Evolutionary conservation across 225 moss, liverwort and hornwort species (phyloP), one percentile per base, ranked within the genome.

Genomic region (Thuidium tamariscinum): DNA sequence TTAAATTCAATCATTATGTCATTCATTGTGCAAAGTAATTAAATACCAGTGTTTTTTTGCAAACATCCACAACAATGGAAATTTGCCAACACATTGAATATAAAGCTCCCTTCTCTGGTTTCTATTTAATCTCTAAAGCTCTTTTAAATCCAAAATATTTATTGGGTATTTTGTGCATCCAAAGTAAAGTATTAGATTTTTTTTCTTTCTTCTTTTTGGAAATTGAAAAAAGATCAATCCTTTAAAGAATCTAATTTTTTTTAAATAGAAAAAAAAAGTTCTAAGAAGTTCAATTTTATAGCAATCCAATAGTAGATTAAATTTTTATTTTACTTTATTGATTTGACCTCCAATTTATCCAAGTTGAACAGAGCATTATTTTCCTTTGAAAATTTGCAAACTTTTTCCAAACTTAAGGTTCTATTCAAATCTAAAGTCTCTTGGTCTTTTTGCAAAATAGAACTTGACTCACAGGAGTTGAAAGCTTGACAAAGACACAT

Each of bases 391-490:
- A 36, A 21, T 21, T 66, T 66, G 20, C 6, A 66, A 20, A 21
- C 11, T 36, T 11, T 20, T 36, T 66, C 7, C 2, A 10, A 20
- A 66, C 2, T 10, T 11, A 6, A 66, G 20, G 5, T 36, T 66
- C 2, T 20, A 66, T 6, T 36, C 21, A 66, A 20, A 66, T 36
- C 0, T 11, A 0, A 20, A 66, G 66, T 21, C 19, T 65, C 34
- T 19, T 18, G 4, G 4, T n/a, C 5, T n/a, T 65, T 64, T n/a
- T n/a, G 5, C 10, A 65, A 65, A n/a, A 19, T n/a, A 36, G 20
- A n/a, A 66, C 6, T 36, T 66, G 36, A 66, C 3, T 66, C 5
- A n/a, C 3, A 0, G 5, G 34, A 1, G 9, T 64, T 1, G 2
- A 64, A 64, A n/a, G 7, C 34, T 34, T 34, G 9, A 64, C 9